Evolutionary conservation across 2,329 filamentous ascomycete genomes (phyloP), one percentile per base, ranked within the genome.

Genomic region (Aspergillus sp.): DNA sequence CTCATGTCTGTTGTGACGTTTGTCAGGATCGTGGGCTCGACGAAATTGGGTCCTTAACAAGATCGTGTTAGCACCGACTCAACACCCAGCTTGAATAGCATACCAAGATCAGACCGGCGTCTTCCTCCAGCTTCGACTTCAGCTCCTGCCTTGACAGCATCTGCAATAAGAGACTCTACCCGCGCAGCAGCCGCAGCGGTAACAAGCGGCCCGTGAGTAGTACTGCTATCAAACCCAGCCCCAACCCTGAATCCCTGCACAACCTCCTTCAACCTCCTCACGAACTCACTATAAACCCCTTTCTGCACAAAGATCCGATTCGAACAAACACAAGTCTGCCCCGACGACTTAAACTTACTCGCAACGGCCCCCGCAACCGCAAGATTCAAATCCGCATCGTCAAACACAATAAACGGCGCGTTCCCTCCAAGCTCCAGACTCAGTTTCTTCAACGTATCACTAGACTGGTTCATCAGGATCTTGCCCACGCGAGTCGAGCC

Each of bases 361-460:
- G 86, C 79, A 54, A 97, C 83, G 44, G 90, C 91, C 23, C 91
- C 91, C 0, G 85, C 78, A 1, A 97, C 90, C 1, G 93, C 93
- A 2, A 79, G 76, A 57, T 96, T 91, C 12, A 97, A 75, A 70
- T 93, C 90, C 3, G 66, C 69, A 69, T 97, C 93, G 68, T 96
- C 91, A 69, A 97, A 97, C 31, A 97, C 91, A 64, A 97, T 96
- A 70, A 96, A 96, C 1, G 93, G 92, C 0, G 92, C 90, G 72
- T 97, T 97, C 44, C 93, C 93, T 53, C 93, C 93, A 1, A 97
- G 87, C 73, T 97, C 93, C 70, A 96, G 88, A 1, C 89, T 93
- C 1, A 89, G 76, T 68, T 89, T 90, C 82, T 97, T 97, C 19
- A 90, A 77, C 0, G 91, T 96, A 49, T 83, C 81, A 0, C 91